Percentiles rank a stretch among this genome's conserved stretches.
phyloP scores from a whole-genome alignment of 2,329 filamentous ascomycete genomes.

The Xylariaceae sp. region DNA sequence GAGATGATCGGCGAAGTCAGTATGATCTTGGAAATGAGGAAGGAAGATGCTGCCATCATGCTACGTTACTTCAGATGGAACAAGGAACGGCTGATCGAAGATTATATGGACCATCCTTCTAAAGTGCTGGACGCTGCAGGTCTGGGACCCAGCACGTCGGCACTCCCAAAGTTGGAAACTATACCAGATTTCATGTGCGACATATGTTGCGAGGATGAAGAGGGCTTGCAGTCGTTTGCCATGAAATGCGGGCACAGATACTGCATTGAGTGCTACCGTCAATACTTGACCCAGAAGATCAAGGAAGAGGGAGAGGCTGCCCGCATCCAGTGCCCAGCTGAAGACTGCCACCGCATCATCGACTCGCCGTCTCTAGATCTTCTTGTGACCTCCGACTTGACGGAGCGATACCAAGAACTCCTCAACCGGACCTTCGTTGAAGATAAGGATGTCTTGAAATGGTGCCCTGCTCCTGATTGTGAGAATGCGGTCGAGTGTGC shows the following conservation, averaged over 20 bases:
- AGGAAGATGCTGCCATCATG: conserved; percentile 86
- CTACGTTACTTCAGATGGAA: conserved; percentile 92
- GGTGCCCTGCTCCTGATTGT: conserved; percentile 98
- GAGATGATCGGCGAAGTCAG: conserved; percentile 86
- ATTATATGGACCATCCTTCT: conserved; percentile 87
- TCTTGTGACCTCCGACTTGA: conserved; percentile 57
- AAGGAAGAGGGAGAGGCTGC: conserved; percentile 92
- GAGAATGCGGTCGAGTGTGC: conserved; percentile 85
- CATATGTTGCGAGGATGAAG: conserved; percentile 90
- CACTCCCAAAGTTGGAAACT: conserved; percentile 63
- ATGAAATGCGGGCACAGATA: conserved; percentile 95
- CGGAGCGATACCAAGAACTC: conserved; percentile 70
- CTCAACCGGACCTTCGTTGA: conserved; percentile 95
- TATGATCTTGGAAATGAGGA: conserved; percentile 81
- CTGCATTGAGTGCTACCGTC: conserved; percentile 86
- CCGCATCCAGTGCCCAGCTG: conserved; percentile 86
- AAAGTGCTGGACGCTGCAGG: conserved; percentile 81
- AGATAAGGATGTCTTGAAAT: conserved; percentile 91
- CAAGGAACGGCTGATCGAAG: conserved; percentile 88
- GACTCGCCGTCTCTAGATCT: conserved; percentile 84
- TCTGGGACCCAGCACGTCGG: conserved; percentile 60
- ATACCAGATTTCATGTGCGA: conserved; percentile 82
- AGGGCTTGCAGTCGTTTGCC: conserved; percentile 75
- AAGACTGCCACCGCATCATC: conserved; percentile 83
- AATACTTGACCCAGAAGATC: conserved; percentile 91